Evolutionary conservation across 495 filamentous ascomycete species (phyloP), one percentile per base, ranked within the genome.

Genomic region (Xeromyces bisporus): DNA sequence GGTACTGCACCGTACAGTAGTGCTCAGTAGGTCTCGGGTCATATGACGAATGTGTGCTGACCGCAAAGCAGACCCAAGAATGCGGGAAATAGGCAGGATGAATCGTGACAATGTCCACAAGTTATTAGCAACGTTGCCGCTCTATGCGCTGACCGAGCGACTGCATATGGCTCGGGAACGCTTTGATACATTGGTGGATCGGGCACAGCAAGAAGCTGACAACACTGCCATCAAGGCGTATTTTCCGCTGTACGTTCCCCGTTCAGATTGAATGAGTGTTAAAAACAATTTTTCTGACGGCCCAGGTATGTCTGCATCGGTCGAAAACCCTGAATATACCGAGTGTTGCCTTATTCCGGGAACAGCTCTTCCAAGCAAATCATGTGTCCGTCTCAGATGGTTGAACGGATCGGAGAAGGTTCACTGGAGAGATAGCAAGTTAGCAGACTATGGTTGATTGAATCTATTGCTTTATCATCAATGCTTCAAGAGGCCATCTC

Each of bases 201-300:
- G 70, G 38, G 77, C 80, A 15, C 67, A 71, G 33, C 48, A 55
- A 34, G 82, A 91, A 41, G 74, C 77, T 15, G 64, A 65, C 21
- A 69, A 77, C 34, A 62, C 55, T 26, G 60, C 58, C 18, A 57
- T 76, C 38, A 86, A 75, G 60, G 70, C 78, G 34, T 85, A 85
- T 48, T 82, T 83, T 37, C 78, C 76, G 25, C 48, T 83, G 73
- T 83, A 48, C 55, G 76, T 65, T n/a, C 20, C 25, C 35, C 9
- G 3, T 5, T 21, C 15, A 28, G 7, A 8, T 26, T 7, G 11
- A 31, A 6, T 11, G 6, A 0, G 3, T 12, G 29, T 15, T 12
- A 23, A 23, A 20, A 16, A 14, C 9, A 9, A 3, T 18, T 15
- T 18, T 26, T 15, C 49, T 53, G 35, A 51, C 44, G 15, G 15